Conservation (phyloP, 139 green algal genomes). For the Astrephomene gubernaculifera region DNA sequence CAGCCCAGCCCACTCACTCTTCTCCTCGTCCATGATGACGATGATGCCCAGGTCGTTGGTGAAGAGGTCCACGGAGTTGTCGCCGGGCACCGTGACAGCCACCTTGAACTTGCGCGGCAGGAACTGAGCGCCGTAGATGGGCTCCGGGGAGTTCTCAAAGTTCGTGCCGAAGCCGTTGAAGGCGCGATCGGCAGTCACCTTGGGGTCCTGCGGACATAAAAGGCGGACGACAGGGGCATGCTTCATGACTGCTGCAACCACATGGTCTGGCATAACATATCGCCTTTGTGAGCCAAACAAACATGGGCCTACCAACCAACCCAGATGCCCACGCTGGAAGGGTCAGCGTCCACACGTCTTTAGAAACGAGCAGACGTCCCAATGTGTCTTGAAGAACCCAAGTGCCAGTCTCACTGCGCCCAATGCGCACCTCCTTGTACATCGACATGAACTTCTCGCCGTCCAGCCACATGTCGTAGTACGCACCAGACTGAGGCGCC, state of each 20-base stretch:
- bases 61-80: conserved; percentile 98
- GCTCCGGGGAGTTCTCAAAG: conserved; percentile 94
- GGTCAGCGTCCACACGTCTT: too few relatives aligned
- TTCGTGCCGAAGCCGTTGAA: conserved; percentile 97
- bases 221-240: neutral
- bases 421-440: conserved; percentile 84
- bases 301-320: too few relatives aligned
- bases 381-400: too few relatives aligned
- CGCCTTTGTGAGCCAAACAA: too few relatives aligned
- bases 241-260: too few relatives aligned
- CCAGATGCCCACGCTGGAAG: too few relatives aligned
- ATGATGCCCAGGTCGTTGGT: conserved; percentile 96
- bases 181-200: conserved; percentile 85
- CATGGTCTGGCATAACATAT: too few relatives aligned
- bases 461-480: conserved; percentile 99
- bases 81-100: conserved; percentile 88
- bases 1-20: conserved; percentile 57
- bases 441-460: conserved; percentile 97
- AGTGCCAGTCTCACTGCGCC: too few relatives aligned
- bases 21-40: conserved; percentile 83
- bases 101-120: conserved; percentile 99
- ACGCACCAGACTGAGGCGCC: conserved; percentile 93
- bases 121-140: conserved; percentile 97
- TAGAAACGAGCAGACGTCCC: too few relatives aligned
- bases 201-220: conserved; percentile 74